Base-by-base conservation (phyloP, 1,284 basidiomycete species). In the Cystobasidium pallidum region DNA sequence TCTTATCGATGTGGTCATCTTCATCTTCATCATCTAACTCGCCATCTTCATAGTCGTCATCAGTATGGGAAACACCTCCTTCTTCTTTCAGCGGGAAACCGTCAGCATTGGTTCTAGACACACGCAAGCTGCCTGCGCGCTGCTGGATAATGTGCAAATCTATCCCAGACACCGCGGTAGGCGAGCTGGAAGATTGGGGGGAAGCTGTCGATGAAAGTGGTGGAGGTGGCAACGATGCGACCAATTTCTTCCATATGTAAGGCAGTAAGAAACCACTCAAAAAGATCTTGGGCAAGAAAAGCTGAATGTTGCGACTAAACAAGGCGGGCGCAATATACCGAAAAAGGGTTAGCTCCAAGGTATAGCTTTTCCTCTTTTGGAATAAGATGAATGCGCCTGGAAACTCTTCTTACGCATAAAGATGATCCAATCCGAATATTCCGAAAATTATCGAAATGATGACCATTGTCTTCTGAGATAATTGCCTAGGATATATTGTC, bases 211-310 rank as follows among this genome's bases (percentile, higher is more conserved):
- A 11, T 15, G 43, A 45, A 11, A 19, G 19, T 45, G 19, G 8
- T 8, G 43, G 49, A 11, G n/a, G 2, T 26, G 49, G 21, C 15
- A 51, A 7, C n/a, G 54, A 57, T 21, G 54, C 54, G 11, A 57
- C 24, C 30, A 57, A 17, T 57, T 28, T 24, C 54, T 57, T 57
- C 30, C 28, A 57, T n/a, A 32, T 21, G 10, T n/a, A 34, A 34
- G 54, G 54, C 11, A 57, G 28, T 10, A 57, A n/a, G 32, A 57
- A 32, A n/a, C 24, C 11, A 21, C 30, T 34, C 28, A 57, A 21
- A 17, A 57, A 57, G 15, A 61, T 26, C 39, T 61, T 61, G n/a
- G 58, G 58, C 34, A 61, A 30, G 58, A 61, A 61, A 30, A 61
- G 58, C 39, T 61, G 58, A 2, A 61, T 2, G 32, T 61, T 61